Conservation (phyloP, 257 asterid genomes). For the Anisodus acutangulus region DNA sequence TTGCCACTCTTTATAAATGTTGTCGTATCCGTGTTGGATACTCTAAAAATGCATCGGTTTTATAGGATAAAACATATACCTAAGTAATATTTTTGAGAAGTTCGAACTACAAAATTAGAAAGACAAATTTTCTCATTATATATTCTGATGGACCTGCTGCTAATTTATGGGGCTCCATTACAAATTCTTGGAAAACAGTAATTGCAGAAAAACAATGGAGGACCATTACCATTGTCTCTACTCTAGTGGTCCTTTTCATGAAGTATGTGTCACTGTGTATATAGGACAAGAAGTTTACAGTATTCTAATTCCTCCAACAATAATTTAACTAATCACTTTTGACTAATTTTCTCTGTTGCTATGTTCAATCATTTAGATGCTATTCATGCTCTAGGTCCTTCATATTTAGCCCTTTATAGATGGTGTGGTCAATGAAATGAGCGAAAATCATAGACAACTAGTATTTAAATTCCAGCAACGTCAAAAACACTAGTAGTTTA, state of each 20-base stretch:
- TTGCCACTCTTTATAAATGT: neutral
- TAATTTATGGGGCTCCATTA: constrained; percentile 29
- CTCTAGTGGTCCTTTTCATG: constrained; percentile 34
- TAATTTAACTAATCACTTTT: constrained; percentile 21
- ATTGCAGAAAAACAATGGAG: constrained; percentile 32
- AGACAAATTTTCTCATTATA: neutral
- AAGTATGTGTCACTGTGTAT: neutral
- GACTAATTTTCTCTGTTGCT: constrained; percentile 1
- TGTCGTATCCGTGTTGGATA: neutral
- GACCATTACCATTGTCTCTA: constrained; percentile 38
- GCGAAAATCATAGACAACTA: neutral
- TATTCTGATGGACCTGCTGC: constrained; percentile 39
- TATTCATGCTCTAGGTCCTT: neutral
- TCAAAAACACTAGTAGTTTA: neutral
- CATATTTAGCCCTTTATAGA: neutral
- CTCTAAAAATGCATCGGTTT: neutral
- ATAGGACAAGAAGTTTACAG: neutral
- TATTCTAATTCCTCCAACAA: neutral
- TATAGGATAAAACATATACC: neutral
- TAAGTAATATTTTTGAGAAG: neutral
- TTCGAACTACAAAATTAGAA: neutral
- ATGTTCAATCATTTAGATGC: neutral
- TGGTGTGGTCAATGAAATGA: neutral
- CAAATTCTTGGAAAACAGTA: constrained; percentile 19
- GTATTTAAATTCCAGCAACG: neutral